These are phyloP conservation scores for Solanum pinnatisectum DNA, from an alignment of 257 asterid genomes.

Conservation along the genomic window DNA sequence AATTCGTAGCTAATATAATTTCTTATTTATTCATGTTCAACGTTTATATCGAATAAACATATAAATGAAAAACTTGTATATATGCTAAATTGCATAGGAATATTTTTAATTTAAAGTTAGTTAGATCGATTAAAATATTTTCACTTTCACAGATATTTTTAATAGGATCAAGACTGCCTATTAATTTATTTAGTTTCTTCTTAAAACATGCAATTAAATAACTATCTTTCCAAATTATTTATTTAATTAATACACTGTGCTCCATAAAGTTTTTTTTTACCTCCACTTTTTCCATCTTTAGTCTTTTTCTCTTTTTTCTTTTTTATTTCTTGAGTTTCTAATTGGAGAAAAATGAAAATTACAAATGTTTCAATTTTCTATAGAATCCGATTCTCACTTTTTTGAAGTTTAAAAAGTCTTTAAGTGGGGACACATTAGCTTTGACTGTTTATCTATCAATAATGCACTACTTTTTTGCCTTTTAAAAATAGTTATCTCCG, in stretches of 20 bases:
- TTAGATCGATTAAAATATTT: not conserved
- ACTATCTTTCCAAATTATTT: not conserved
- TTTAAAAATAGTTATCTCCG: no score
- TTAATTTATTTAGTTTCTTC: not conserved
- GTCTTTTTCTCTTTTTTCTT: not conserved
- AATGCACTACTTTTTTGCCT: not conserved
- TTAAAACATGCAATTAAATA: not conserved
- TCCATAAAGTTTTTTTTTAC: conserved; percentile 20
- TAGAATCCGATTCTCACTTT: not conserved
- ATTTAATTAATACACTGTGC: conserved; percentile 28
- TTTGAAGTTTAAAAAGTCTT: not conserved
- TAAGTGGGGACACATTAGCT: not conserved
- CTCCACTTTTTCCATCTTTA: conserved; percentile 2
- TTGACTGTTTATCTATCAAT: not conserved
- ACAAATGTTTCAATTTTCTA: not conserved
- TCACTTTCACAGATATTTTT: not conserved
- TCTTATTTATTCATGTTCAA: not conserved
- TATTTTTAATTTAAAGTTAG: not conserved
- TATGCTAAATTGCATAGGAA: not conserved
- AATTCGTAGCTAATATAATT: not conserved
- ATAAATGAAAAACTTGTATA: not conserved
- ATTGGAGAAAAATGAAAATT: not conserved
- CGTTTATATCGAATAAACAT: not conserved
- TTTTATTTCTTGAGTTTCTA: not conserved
- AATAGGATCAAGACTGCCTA: not conserved